A percentile compares a stretch with the other conserved stretches of the same genome.
These are phyloP conservation scores for Citropsis articulata DNA, from an alignment of 345 rosid genomes.

Conservation along the genomic window DNA sequence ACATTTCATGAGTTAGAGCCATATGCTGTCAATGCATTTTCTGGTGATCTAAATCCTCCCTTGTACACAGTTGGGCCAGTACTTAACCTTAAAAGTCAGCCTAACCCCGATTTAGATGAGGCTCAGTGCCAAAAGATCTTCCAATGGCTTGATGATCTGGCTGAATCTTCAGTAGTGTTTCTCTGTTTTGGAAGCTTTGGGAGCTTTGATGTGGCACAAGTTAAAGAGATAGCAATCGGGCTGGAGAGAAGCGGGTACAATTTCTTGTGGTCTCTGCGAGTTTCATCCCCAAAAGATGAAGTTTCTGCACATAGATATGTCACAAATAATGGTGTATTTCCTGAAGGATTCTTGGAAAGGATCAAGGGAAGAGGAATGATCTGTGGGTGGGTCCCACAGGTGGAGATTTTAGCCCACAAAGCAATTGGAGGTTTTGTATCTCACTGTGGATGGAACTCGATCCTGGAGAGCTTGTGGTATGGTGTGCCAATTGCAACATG, in stretches of 20 bases:
- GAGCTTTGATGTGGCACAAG: constrained; percentile 27
- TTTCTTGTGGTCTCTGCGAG: constrained; percentile 32
- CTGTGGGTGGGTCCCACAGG: constrained; percentile 45
- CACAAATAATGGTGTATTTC: constrained; percentile 23
- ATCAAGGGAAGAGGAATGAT: constrained; percentile 22
- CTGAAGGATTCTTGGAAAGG: constrained; percentile 32
- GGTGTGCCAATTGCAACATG: constrained; percentile 44
- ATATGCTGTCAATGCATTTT: constrained; percentile 27
- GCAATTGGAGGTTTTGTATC: constrained; percentile 45
- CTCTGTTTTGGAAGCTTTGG: constrained; percentile 55
- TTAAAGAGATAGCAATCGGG: constrained; percentile 44
- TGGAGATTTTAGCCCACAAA: constrained; percentile 31
- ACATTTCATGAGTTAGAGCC: constrained; percentile 39
- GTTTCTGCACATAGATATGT: neutral
- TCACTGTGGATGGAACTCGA: constrained; percentile 56
- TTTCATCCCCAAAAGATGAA: constrained; percentile 13
- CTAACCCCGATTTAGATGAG: constrained; percentile 20
- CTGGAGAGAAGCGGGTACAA: constrained; percentile 32
- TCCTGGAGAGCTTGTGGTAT: constrained; percentile 49
- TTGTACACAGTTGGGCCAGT: constrained; percentile 50
- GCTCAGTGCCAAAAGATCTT: constrained; percentile 19
- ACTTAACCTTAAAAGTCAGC: constrained; percentile 24
- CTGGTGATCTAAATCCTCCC: constrained; percentile 25
- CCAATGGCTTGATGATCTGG: constrained; percentile 50
- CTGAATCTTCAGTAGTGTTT: constrained; percentile 40